These are phyloP conservation scores for Aspergillus haitiensis DNA, from an alignment of 495 filamentous ascomycete species.

Conservation along the genomic window DNA sequence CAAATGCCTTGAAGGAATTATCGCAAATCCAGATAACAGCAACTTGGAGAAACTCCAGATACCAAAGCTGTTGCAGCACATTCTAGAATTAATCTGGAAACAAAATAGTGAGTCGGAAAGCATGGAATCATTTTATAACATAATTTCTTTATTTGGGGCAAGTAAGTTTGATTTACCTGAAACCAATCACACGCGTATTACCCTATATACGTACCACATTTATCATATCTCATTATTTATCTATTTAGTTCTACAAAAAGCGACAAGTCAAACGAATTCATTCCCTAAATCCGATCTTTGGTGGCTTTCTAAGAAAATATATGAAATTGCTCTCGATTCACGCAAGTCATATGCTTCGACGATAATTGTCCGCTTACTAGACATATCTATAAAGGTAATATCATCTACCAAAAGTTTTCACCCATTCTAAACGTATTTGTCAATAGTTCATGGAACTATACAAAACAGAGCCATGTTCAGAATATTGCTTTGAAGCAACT, in stretches of 20 bases:
- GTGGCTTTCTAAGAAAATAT: constrained; percentile 79
- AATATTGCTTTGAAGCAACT: constrained; percentile 48
- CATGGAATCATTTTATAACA: constrained; percentile 40
- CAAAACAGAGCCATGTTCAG: constrained; percentile 47
- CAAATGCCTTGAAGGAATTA: constrained; percentile 56
- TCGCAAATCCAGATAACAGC: constrained; percentile 53
- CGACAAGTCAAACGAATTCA: constrained; percentile 41
- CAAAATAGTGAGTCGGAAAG: background rate
- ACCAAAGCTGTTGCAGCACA: constrained; percentile 53
- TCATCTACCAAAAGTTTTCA: too few species aligned
- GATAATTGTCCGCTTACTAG: constrained; percentile 56
- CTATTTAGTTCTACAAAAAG: constrained; percentile 29
- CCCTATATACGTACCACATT: too few species aligned
- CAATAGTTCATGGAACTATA: constrained; percentile 60
- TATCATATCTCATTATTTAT: background rate
- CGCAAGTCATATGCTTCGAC: constrained; percentile 54
- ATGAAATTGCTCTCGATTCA: constrained; percentile 68
- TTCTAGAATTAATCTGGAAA: background rate
- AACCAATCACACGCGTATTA: too few species aligned
- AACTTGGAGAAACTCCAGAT: constrained; percentile 48
- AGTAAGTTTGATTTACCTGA: constrained; percentile 42
- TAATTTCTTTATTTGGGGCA: constrained; percentile 64
- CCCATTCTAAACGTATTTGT: background rate
- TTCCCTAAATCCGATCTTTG: constrained; percentile 57
- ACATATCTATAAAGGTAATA: constrained; percentile 53